A percentile compares a stretch with the other conserved stretches of the same genome.
These are phyloP conservation scores for Coemansia sp. DNA, from an alignment of 192 early-diverging fungal genomes.

Conservation along the genomic window DNA sequence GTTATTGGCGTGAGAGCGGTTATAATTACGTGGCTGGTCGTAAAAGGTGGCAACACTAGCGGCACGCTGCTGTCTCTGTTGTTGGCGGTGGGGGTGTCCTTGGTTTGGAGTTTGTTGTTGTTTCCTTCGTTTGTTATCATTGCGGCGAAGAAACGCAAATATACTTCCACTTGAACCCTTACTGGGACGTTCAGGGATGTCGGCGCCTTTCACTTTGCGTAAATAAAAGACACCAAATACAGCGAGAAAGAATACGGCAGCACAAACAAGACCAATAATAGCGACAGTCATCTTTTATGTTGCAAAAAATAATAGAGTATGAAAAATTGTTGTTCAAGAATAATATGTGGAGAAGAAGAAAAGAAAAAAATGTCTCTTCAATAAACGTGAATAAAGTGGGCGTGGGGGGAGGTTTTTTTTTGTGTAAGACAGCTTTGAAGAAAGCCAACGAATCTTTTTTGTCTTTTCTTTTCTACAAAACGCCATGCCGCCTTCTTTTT, in stretches of 20 bases:
- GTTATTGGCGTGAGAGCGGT: background rate
- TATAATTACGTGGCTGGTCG: background rate
- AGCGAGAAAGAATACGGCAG: conserved; percentile 1
- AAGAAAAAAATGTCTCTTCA: background rate
- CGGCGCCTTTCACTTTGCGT: background rate
- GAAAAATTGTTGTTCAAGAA: background rate
- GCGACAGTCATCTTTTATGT: background rate
- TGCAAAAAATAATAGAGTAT: background rate
- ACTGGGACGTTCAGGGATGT: background rate
- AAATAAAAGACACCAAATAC: background rate
- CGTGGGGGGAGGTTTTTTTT: too few relatives aligned
- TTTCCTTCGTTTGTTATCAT: background rate
- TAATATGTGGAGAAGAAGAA: background rate
- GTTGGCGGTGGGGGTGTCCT: background rate
- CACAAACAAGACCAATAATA: background rate
- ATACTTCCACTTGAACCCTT: background rate
- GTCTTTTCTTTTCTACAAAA: background rate
- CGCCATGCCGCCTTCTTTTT: background rate
- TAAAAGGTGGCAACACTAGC: background rate
- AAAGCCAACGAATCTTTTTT: too few relatives aligned
- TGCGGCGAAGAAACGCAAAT: background rate
- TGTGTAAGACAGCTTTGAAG: background rate
- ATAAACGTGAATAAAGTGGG: too few relatives aligned
- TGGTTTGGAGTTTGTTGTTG: background rate
- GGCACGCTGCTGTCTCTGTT: background rate